Percentiles rank a stretch among this genome's conserved stretches.
Conservation (phyloP, 768 basidiomycete genomes). For the Leucosporidium yakuticum region DNA sequence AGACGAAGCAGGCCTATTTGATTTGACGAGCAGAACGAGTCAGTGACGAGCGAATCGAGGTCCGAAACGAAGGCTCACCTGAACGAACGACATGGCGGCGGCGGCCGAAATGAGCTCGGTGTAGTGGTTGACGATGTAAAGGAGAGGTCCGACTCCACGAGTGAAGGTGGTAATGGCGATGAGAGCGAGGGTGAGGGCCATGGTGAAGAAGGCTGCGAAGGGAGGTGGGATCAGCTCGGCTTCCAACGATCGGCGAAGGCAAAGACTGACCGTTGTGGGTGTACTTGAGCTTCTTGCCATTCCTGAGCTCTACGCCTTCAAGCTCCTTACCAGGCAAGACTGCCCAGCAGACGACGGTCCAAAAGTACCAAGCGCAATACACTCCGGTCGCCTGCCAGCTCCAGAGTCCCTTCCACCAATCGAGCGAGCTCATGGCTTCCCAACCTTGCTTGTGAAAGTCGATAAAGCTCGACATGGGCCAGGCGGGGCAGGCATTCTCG, state of each 20-base stretch:
- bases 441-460: conserved; percentile 9
- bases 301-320: conserved; percentile 64
- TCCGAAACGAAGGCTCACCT: conserved; percentile 40
- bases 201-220: conserved; percentile 70
- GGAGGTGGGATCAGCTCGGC: neutral
- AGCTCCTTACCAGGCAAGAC: conserved; percentile 68
- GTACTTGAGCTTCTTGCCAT: conserved; percentile 65
- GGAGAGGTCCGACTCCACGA: conserved; percentile 71
- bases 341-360: conserved; percentile 71
- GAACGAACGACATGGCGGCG: conserved; percentile 66
- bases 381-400: conserved; percentile 68
- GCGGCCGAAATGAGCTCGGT: conserved; percentile 80
- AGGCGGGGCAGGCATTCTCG: conserved; percentile 42
- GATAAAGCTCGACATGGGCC: conserved; percentile 29
- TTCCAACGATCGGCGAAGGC: neutral
- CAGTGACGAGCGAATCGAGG: neutral
- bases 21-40: neutral
- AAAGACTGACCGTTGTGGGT: conserved; percentile 79
- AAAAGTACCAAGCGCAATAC: conserved; percentile 88
- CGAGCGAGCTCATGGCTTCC: conserved; percentile 43
- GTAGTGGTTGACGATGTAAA: conserved; percentile 88
- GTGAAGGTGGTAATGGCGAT: conserved; percentile 62
- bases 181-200: conserved; percentile 72
- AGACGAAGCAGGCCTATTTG: conserved; percentile 55
- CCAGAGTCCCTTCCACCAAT: conserved; percentile 73